Base-by-base conservation (phyloP, 306 rosid species). In the Spatholobus suberectus region DNA sequence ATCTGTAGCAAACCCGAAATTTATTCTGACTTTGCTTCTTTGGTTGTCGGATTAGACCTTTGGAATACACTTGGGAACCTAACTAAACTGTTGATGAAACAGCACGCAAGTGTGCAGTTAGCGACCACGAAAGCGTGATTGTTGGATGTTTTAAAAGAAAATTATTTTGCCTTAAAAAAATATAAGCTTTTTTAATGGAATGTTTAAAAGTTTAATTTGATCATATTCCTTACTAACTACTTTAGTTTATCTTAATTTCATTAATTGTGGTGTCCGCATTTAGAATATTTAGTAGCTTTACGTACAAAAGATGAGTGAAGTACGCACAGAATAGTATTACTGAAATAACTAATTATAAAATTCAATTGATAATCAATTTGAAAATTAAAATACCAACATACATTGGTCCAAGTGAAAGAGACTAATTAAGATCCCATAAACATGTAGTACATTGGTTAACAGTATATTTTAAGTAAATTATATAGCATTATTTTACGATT, bases 21-120 rank as follows among this genome's bases (percentile, higher is more conserved):
- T 49, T 81, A 62, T 21, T 61, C 8, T 46, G 27, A 61, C 18
- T 73, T 81, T 21, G 55, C 34, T 73, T 81, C 66, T 35, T 32
- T 21, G 52, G 35, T 34, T 73, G 75, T 37, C 20, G 44, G 79
- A 83, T 77, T 77, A 6, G 79, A 70, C 78, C 57, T 46, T 57
- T 80, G 82, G 72, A 70, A 7, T 11, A 58, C 76, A 59, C 84
- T 47, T 61, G 72, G 76, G 82, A 37, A 76, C 85, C 88, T 69
- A 85, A 76, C 72, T 75, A 18, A 76, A 70, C 41, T 46, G 15
- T 75, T 81, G 85, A 81, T 66, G 71, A 59, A 81, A 70, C 69
- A 81, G 20, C 88, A 85, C 79, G 75, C 88, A 27, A 85, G 0
- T 74, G 4, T 71, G 38, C 27, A 61, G 21, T 43, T 71, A 80